Percentiles rank a stretch among this genome's conserved stretches.
These are phyloP conservation scores for Ustilago cynodontis DNA, from an alignment of 1,284 basidiomycete species.

Conservation along the genomic window DNA sequence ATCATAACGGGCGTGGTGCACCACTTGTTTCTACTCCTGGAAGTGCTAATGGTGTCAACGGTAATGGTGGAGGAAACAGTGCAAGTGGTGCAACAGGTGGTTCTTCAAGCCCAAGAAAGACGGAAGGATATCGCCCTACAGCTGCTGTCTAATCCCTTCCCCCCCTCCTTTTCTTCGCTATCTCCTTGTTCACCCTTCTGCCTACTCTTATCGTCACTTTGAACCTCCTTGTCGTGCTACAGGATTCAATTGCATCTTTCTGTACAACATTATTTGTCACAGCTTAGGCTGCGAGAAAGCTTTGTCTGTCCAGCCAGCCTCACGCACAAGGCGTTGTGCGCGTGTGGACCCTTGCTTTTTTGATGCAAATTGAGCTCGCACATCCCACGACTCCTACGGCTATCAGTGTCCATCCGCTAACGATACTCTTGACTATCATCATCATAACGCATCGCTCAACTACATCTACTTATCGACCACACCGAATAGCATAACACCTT, in stretches of 20 bases:
- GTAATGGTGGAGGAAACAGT: background rate
- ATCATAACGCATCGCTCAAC: background rate
- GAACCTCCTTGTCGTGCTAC: too few species aligned
- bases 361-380: slow-evolving; percentile 7
- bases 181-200: too few species aligned
- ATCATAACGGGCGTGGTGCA: slow-evolving; percentile 46
- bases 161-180: background rate
- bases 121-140: slow-evolving; percentile 42
- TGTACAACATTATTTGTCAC: background rate
- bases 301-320: too few species aligned
- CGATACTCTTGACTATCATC: background rate
- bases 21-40: slow-evolving; percentile 34
- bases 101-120: slow-evolving; percentile 34
- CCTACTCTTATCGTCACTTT: too few species aligned
- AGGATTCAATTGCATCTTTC: background rate
- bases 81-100: slow-evolving; percentile 4
- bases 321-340: background rate
- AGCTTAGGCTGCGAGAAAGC: background rate
- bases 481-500: too few species aligned
- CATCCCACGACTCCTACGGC: background rate
- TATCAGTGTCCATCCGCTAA: too few species aligned
- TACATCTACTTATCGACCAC: too few species aligned
- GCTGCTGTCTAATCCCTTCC: slow-evolving; percentile 29
- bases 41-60: slow-evolving; percentile 1
- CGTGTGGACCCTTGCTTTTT: background rate